Base-by-base conservation (phyloP, 2,329 filamentous ascomycete genomes). In the Talaromyces rugulosus region DNA sequence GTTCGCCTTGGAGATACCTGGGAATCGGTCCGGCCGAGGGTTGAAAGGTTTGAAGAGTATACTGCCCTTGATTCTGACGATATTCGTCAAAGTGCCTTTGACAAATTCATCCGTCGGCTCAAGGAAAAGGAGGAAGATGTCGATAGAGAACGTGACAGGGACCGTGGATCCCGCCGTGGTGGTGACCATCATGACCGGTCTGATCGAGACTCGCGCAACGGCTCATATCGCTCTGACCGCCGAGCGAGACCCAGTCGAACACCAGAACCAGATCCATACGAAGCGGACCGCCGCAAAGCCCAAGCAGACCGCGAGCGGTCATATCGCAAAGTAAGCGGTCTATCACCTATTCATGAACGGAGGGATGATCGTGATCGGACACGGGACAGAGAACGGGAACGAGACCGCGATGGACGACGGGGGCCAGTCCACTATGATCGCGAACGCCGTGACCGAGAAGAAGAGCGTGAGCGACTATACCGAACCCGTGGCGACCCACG, bases 231-330 rank as follows among this genome's bases (percentile, higher is more conserved):
- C 42, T 62, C 61, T 56, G 61, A 62, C 56, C 62, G 75, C 75
- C 58, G 76, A 77, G 58, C 71, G 50, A 83, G 91, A 69, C 85
- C 86, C 69, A 96, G 91, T 72, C 91, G 92, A 70, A 93, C 89
- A 69, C 93, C 92, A n/a, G 95, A 98, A 76, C 86, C 87, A 62
- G 93, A 99, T 78, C 87, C 91, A 23, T 99, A 99, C 76, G 95
- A 98, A 77, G 95, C 93, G 63, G 95, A 99, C 74, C 88, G 95
- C 67, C 89, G 92, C 70, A 95, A 94, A 75, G 94, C 94, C 51
- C 93, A 95, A 72, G 92, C 93, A 62, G 93, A 96, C 73, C 89
- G 96, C 55, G 96, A 98, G 78, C 89, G 93, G 67, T 93, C 96
- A 69, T 96, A 96, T 78, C 88, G 91, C 75, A 96, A 95, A 78